A percentile compares a stretch with the other conserved stretches of the same genome.
Conservation (phyloP, 768 basidiomycete genomes). For the Hypholoma sublateritium region DNA sequence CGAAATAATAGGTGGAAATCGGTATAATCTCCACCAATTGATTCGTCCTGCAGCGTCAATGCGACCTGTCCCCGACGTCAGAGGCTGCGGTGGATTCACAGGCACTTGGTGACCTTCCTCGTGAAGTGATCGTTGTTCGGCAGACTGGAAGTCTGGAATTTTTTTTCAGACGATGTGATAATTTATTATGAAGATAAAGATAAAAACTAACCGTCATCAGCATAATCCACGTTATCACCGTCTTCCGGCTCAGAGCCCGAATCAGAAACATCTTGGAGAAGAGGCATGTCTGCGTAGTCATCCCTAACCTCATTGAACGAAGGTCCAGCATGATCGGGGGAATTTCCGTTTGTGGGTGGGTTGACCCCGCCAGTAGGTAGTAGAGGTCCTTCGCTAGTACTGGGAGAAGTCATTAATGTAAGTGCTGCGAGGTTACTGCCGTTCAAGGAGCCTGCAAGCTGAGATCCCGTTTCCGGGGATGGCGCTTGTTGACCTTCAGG, state of each 20-base stretch:
- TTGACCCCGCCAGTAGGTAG: neutral
- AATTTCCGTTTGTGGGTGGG: neutral
- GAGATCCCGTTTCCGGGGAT: neutral
- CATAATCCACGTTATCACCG: conserved; percentile 24
- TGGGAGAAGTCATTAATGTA: neutral
- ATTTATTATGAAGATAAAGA: neutral
- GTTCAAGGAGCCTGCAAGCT: neutral
- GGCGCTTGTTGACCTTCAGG: neutral
- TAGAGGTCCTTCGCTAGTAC: neutral
- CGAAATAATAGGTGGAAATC: conserved; percentile 68
- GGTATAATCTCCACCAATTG: conserved; percentile 83
- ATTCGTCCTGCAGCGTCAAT: conserved; percentile 44
- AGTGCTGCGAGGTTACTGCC: neutral
- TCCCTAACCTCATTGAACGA: neutral
- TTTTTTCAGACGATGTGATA: neutral
- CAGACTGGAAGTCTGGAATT: conserved; percentile 17
- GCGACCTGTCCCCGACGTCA: conserved; percentile 13
- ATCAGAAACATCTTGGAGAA: conserved; percentile 33
- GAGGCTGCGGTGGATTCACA: neutral
- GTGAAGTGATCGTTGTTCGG: conserved; percentile 3
- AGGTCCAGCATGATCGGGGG: neutral
- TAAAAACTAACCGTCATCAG: conserved; percentile 1
- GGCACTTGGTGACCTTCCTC: neutral
- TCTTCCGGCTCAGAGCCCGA: conserved; percentile 32
- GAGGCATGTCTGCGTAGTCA: conserved; percentile 24